Evolutionary conservation across 768 basidiomycete genomes (phyloP).

Genomic region (Lactarius pseudohatsudake): DNA sequence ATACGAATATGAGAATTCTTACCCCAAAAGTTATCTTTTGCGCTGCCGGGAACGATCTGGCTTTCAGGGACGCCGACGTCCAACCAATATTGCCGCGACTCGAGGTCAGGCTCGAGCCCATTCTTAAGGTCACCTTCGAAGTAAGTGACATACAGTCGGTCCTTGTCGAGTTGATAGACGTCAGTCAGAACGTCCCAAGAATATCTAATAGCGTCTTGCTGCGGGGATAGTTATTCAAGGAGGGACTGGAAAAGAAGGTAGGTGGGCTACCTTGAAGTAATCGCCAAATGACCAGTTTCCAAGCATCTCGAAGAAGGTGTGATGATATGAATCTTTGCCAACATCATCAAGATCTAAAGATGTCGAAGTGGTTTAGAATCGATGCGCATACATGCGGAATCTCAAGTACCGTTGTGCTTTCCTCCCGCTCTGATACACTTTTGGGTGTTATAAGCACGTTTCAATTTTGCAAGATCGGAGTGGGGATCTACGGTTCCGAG

Average conservation of each 20-base stretch:
- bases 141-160: constrained; percentile 95
- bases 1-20: constrained; percentile 32
- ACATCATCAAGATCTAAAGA: constrained; percentile 92
- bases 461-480: constrained; percentile 86
- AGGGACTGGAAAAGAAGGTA: background rate
- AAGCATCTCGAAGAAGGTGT: constrained; percentile 99
- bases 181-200: constrained; percentile 95
- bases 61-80: constrained; percentile 86
- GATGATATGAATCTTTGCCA: constrained; percentile 97
- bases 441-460: constrained; percentile 93
- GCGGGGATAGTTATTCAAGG: constrained; percentile 18
- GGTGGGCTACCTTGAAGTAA: constrained; percentile 85
- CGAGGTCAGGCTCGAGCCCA: constrained; percentile 83
- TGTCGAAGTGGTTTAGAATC: constrained; percentile 12
- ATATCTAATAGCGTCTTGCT: constrained; percentile 91
- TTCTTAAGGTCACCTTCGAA: constrained; percentile 91
- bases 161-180: constrained; percentile 84
- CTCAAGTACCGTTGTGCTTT: constrained; percentile 86
- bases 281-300: constrained; percentile 99
- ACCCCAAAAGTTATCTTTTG: constrained; percentile 99
- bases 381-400: background rate
- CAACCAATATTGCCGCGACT: constrained; percentile 86
- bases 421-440: constrained; percentile 99
- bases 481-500: constrained; percentile 97
- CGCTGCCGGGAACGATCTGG: constrained; percentile 90